Percentiles rank a stretch among this genome's conserved stretches.
phyloP scores from a whole-genome alignment of 352 stramenopile species.

The Phytophthora macrochlamydospora region DNA sequence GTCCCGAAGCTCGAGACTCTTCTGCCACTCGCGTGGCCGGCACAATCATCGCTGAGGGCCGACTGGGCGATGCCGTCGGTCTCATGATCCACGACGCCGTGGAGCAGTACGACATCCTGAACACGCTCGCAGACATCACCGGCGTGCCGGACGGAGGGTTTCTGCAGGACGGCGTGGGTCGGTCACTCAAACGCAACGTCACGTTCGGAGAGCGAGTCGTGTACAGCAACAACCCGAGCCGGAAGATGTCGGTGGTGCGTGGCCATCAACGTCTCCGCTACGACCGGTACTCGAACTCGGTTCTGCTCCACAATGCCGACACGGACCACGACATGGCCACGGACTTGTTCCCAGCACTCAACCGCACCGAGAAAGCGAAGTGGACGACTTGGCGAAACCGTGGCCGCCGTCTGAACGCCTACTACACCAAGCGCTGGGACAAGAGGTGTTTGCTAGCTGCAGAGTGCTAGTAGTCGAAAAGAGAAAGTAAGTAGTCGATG shows the following conservation, averaged over 20 bases:
- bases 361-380: slow-evolving; percentile 12
- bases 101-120: slow-evolving; percentile 35
- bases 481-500: not conserved
- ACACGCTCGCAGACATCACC: slow-evolving; percentile 48
- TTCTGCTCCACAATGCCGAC: slow-evolving; percentile 44
- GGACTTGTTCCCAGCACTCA: slow-evolving; percentile 38
- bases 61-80: slow-evolving; percentile 30
- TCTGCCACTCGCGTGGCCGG: slow-evolving; percentile 43
- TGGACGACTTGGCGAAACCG: slow-evolving; percentile 24
- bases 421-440: slow-evolving; percentile 62
- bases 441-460: slow-evolving; percentile 37
- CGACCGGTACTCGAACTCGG: slow-evolving; percentile 38
- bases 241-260: slow-evolving; percentile 44
- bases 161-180: slow-evolving; percentile 40
- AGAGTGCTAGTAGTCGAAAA: slow-evolving; percentile 20
- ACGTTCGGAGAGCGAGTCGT: slow-evolving; percentile 42
- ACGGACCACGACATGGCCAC: slow-evolving; percentile 43
- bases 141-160: slow-evolving; percentile 39
- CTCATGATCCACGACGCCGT: slow-evolving; percentile 34
- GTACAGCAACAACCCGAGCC: slow-evolving; percentile 62
- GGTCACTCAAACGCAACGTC: slow-evolving; percentile 47
- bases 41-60: slow-evolving; percentile 39
- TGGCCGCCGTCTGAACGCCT: slow-evolving; percentile 46
- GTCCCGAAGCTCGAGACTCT: slow-evolving; percentile 39
- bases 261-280: slow-evolving; percentile 50